Evolutionary conservation across 2,329 filamentous ascomycete species (phyloP).

Genomic region (Hypoxylon sp.): DNA sequence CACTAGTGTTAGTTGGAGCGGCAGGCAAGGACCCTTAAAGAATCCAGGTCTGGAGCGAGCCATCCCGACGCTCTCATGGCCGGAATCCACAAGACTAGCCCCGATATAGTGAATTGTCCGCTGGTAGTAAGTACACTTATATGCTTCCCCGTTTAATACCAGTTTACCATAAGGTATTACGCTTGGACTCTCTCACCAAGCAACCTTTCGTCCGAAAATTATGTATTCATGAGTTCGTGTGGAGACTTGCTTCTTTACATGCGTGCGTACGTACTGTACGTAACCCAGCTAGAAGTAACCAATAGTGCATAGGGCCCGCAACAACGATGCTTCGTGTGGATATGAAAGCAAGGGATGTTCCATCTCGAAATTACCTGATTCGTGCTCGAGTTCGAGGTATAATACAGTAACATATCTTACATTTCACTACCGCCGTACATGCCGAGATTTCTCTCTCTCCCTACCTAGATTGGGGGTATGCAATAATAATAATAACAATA

Average conservation of each 20-base stretch:
- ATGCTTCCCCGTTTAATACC: background rate
- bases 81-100: constrained; percentile 38
- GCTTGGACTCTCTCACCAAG: constrained; percentile 7
- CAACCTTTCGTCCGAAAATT: constrained; percentile 9
- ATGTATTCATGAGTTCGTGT: constrained; percentile 15
- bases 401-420: constrained; percentile 1
- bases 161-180: constrained; percentile 8
- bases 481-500: constrained; percentile 5
- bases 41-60: constrained; percentile 11
- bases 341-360: constrained; percentile 34
- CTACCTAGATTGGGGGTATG: background rate
- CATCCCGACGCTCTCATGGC: background rate
- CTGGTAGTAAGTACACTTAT: constrained; percentile 24
- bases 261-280: constrained; percentile 27
- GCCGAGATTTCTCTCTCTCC: background rate
- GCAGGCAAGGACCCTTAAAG: constrained; percentile 26
- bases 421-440: constrained; percentile 1
- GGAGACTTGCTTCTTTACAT: constrained; percentile 14
- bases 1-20: constrained; percentile 18
- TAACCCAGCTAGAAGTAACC: constrained; percentile 27
- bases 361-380: constrained; percentile 16
- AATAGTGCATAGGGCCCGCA: constrained; percentile 29
- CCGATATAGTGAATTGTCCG: constrained; percentile 42
- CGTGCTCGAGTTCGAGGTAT: constrained; percentile 8
- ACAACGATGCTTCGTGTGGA: constrained; percentile 22